Evolutionary conservation across 352 stramenopile genomes (phyloP).

Genomic region (Pythium apleroticum): DNA sequence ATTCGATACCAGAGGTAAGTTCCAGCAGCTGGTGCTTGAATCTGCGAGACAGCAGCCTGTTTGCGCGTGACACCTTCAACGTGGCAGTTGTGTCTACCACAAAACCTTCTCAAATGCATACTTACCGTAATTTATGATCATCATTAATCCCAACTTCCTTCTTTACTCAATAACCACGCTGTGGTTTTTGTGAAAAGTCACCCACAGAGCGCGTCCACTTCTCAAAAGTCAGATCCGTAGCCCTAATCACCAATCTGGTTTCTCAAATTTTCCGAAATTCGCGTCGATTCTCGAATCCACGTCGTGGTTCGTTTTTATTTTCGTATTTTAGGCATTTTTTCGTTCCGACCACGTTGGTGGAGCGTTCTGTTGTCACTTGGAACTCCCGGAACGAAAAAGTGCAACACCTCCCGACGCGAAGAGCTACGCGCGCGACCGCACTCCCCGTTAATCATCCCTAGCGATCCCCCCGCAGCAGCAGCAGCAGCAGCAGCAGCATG

Average conservation of each 20-base stretch:
- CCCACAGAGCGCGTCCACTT: neutral
- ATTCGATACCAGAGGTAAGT: neutral
- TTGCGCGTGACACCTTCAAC: constrained; percentile 29
- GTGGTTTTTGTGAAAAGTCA: constrained; percentile 2
- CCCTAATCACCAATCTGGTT: neutral
- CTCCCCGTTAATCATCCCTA: neutral
- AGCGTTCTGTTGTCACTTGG: neutral
- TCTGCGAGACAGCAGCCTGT: neutral
- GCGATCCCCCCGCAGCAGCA: neutral
- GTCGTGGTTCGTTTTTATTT: constrained; percentile 18
- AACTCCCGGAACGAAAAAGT: constrained; percentile 15
- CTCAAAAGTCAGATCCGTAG: neutral
- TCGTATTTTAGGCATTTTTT: constrained; percentile 10
- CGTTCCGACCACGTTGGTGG: neutral
- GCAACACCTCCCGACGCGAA: constrained; percentile 15
- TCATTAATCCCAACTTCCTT: neutral
- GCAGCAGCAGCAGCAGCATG: constrained; percentile 48
- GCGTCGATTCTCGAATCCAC: too few species aligned
- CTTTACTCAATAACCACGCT: neutral
- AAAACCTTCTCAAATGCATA: neutral
- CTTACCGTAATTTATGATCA: neutral
- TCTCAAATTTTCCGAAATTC: neutral
- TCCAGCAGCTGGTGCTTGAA: neutral
- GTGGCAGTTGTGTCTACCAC: constrained; percentile 12
- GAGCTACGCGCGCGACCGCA: neutral